Conservation (phyloP, 1,284 basidiomycete genomes). For the Malassezia arunalokei region DNA sequence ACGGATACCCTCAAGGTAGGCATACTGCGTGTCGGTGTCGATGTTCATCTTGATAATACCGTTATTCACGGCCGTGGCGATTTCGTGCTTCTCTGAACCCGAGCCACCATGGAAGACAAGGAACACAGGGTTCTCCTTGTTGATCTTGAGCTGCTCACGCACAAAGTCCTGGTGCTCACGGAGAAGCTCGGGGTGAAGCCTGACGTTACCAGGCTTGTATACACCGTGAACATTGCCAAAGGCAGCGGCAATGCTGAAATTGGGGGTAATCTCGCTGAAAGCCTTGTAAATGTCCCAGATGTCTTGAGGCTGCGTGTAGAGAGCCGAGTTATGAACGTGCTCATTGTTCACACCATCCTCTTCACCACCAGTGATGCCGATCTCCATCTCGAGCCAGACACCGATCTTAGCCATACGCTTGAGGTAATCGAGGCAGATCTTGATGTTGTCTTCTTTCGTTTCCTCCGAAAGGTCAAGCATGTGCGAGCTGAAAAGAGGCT, state of each 20-base stretch:
- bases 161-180: conserved; percentile 79
- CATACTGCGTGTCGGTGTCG: conserved; percentile 68
- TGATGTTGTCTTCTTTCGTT: conserved; percentile 93
- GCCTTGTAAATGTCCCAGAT: conserved; percentile 74
- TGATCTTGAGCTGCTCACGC: conserved; percentile 58
- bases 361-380: conserved; percentile 98
- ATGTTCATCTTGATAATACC: conserved; percentile 54
- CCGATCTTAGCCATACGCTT: conserved; percentile 77
- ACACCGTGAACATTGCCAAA: conserved; percentile 79
- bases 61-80: conserved; percentile 74
- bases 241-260: conserved; percentile 92
- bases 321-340: conserved; percentile 75
- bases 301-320: conserved; percentile 98
- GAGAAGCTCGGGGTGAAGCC: conserved; percentile 79
- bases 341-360: conserved; percentile 78
- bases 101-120: conserved; percentile 99
- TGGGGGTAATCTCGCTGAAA: conserved; percentile 71
- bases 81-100: conserved; percentile 92
- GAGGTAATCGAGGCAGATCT: conserved; percentile 86
- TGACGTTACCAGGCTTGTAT: conserved; percentile 53
- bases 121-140: conserved; percentile 58
- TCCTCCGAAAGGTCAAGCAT: conserved; percentile 99
- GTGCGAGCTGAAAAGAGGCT: conserved; percentile 95
- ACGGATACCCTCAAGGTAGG: conserved; percentile 72
- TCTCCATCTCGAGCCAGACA: conserved; percentile 99